Evolutionary conservation across 208 protist genomes (phyloP).

Genomic region (Trichomonas gallinae): DNA sequence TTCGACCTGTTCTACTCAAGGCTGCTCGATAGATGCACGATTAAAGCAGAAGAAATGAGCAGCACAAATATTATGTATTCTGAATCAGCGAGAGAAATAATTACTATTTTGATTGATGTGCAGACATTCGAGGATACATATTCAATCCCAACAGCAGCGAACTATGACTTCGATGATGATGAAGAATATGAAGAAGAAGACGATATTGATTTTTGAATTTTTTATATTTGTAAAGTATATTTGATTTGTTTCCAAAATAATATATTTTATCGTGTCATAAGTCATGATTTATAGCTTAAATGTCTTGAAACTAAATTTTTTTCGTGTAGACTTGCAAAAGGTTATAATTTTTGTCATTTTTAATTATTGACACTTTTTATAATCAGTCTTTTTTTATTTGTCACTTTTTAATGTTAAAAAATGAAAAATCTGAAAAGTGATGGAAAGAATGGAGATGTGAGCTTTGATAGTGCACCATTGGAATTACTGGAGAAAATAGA

Average conservation of each 20-base stretch:
- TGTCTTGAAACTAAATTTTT: too few species aligned
- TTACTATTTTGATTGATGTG: neutral
- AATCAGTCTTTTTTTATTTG: too few species aligned
- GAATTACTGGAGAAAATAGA: neutral
- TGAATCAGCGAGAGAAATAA: neutral
- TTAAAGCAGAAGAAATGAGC: neutral
- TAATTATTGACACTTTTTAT: too few species aligned
- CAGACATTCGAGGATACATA: neutral
- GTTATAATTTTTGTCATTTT: too few species aligned
- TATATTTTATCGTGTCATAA: too few species aligned
- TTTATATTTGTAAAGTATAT: neutral
- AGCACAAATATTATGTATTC: neutral
- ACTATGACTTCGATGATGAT: neutral
- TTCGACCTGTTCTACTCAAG: neutral
- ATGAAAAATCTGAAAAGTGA: too few species aligned
- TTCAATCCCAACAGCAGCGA: neutral
- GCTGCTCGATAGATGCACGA: neutral
- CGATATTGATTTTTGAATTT: neutral
- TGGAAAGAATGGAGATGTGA: neutral
- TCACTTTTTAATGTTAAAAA: too few species aligned
- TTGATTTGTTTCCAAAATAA: too few species aligned
- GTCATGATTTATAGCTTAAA: too few species aligned
- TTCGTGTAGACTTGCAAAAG: too few species aligned
- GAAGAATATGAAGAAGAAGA: neutral
- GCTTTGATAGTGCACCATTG: neutral